These are phyloP conservation scores for Cornus suecica DNA, from an alignment of 148 eudicot genomes.

Conservation along the genomic window DNA sequence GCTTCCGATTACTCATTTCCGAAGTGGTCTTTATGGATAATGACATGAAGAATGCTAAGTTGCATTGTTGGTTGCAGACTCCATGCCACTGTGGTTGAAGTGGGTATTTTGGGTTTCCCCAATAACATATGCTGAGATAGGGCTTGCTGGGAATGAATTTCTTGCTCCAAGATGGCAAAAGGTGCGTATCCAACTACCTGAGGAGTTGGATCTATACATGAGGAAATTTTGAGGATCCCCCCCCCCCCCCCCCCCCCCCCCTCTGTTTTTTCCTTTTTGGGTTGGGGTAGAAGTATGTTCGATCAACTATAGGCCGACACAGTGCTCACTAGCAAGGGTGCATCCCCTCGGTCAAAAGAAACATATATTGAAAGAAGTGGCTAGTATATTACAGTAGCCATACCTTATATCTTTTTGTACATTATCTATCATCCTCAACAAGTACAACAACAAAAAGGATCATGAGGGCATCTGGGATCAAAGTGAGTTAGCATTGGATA, in stretches of 20 bases:
- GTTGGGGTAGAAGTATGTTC: too few species aligned
- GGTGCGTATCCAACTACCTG: constrained; percentile 23
- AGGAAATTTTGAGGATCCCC: too few species aligned
- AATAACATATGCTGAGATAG: constrained; percentile 72
- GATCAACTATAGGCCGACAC: too few species aligned
- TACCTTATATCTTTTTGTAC: too few species aligned
- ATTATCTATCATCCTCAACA: background rate
- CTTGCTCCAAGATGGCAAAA: constrained; percentile 78
- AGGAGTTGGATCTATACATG: too few species aligned
- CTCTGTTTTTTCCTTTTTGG: too few species aligned
- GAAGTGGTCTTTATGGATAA: background rate
- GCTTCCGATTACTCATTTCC: constrained; percentile 12
- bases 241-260: too few species aligned
- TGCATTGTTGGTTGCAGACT: constrained; percentile 41
- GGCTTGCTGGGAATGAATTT: constrained; percentile 73
- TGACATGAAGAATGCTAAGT: background rate
- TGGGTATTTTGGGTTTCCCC: constrained; percentile 87
- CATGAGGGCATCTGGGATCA: too few species aligned
- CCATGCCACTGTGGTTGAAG: constrained; percentile 78
- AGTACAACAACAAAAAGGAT: background rate
- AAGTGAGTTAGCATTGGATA: background rate
- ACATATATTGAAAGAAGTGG: background rate
- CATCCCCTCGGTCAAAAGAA: background rate
- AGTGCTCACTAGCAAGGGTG: background rate
- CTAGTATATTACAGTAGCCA: too few species aligned